Conservation (phyloP, 768 basidiomycete genomes). For the Pulveroboletus sp. region DNA sequence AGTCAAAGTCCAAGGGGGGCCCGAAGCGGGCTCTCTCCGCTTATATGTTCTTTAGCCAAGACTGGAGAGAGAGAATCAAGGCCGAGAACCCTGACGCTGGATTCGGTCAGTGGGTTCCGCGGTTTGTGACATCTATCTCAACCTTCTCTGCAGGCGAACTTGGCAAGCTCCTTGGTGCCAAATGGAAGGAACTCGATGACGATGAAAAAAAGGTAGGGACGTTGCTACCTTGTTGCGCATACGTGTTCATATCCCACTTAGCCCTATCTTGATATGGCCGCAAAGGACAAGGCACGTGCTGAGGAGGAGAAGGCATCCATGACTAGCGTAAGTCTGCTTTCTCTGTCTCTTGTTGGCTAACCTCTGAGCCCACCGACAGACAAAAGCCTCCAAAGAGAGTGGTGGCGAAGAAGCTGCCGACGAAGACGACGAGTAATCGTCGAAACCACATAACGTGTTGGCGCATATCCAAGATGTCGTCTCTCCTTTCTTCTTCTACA, state of each 20-base stretch:
- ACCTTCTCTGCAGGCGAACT: slow-evolving; percentile 63
- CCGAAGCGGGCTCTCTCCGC: slow-evolving; percentile 94
- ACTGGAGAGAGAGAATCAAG: slow-evolving; percentile 95
- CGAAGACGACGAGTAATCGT: slow-evolving; percentile 44
- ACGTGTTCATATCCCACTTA: slow-evolving; percentile 29
- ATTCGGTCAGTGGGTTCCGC: slow-evolving; percentile 60
- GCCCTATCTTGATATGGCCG: slow-evolving; percentile 89
- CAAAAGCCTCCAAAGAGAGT: slow-evolving; percentile 37
- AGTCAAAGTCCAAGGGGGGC: slow-evolving; percentile 62
- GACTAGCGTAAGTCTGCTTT: slow-evolving; percentile 33
- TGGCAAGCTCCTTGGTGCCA: slow-evolving; percentile 91
- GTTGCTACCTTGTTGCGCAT: background rate
- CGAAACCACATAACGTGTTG: slow-evolving; percentile 1
- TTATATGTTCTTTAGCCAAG: slow-evolving; percentile 99
- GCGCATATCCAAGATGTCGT: slow-evolving; percentile 18
- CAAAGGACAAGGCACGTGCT: slow-evolving; percentile 82
- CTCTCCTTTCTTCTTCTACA: slow-evolving; percentile 6
- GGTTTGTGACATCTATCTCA: slow-evolving; percentile 3
- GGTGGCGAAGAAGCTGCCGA: slow-evolving; percentile 34
- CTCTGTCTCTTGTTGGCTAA: background rate
- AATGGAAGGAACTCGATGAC: slow-evolving; percentile 95
- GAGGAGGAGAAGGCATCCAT: slow-evolving; percentile 69
- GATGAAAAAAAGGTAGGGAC: slow-evolving; percentile 83
- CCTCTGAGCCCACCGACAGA: slow-evolving; percentile 13
- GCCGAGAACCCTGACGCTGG: slow-evolving; percentile 91